These are phyloP conservation scores for Pichia ethanolica DNA, from an alignment of 805 yeast genomes.

Conservation along the genomic window DNA sequence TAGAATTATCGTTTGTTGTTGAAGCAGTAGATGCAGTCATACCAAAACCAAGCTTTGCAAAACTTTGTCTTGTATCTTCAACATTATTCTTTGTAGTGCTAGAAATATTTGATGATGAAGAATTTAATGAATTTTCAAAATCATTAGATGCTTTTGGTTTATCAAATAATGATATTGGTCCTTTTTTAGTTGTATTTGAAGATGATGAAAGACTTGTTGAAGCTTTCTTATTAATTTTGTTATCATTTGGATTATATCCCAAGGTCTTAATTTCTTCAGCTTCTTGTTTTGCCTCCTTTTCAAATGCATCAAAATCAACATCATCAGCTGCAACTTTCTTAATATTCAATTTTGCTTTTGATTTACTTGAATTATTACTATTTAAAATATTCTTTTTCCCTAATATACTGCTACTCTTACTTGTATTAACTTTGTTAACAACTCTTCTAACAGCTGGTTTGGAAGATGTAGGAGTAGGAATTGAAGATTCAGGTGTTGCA, in stretches of 20 bases:
- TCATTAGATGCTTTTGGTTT: neutral
- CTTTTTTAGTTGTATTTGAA: conserved; percentile 10
- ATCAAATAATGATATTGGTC: conserved; percentile 6
- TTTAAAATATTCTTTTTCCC: conserved; percentile 32
- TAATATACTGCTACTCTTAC: conserved; percentile 10
- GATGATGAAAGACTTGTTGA: conserved; percentile 14
- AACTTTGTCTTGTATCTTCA: conserved; percentile 54
- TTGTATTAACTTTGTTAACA: conserved; percentile 22
- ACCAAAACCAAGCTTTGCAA: conserved; percentile 85
- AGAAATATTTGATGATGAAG: neutral
- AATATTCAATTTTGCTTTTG: conserved; percentile 45
- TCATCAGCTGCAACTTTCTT: conserved; percentile 48
- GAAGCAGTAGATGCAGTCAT: conserved; percentile 63
- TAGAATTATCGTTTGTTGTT: conserved; percentile 13
- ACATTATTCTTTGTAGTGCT: conserved; percentile 13
- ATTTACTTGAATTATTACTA: conserved; percentile 41
- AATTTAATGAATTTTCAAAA: neutral
- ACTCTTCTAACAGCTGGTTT: conserved; percentile 29
- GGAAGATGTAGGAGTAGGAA: conserved; percentile 26
- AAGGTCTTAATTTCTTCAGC: conserved; percentile 56
- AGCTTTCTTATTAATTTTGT: conserved; percentile 10
- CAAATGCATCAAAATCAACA: conserved; percentile 51
- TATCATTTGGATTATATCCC: conserved; percentile 42
- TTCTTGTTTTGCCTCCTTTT: conserved; percentile 77
- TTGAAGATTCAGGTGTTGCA: conserved; percentile 31